Conservation (phyloP, 371 early-diverging fungal species). For the Nosema bombycis region DNA sequence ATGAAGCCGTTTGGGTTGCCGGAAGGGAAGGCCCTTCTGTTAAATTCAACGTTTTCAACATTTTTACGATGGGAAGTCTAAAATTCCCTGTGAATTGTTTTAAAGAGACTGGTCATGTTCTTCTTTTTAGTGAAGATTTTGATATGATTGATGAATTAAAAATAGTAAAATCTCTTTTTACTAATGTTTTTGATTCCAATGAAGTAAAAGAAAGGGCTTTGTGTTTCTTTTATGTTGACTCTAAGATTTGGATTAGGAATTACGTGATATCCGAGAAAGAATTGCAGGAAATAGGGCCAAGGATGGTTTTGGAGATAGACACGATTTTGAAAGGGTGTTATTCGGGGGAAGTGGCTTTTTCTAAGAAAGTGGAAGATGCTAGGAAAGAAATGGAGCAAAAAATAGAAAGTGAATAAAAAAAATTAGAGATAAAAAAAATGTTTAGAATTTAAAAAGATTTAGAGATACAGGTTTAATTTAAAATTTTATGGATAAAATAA, state of each 20-base stretch:
- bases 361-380: conserved; percentile 20
- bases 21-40: conserved; percentile 31
- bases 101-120: conserved; percentile 43
- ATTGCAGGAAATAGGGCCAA: conserved; percentile 58
- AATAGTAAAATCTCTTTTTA: conserved; percentile 32
- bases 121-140: conserved; percentile 53
- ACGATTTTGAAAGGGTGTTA: conserved; percentile 52
- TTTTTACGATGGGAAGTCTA: conserved; percentile 42
- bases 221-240: conserved; percentile 47
- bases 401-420: not conserved
- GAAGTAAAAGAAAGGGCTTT: conserved; percentile 48
- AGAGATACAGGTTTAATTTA: not conserved
- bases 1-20: conserved; percentile 45
- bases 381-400: not conserved
- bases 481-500: not conserved
- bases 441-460: not conserved
- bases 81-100: conserved; percentile 39
- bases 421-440: not conserved
- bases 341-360: conserved; percentile 32
- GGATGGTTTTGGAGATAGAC: conserved; percentile 49
- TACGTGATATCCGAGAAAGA: conserved; percentile 38
- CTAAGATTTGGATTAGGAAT: conserved; percentile 46
- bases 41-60: conserved; percentile 32
- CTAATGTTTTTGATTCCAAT: conserved; percentile 24
- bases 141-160: conserved; percentile 45